Evolutionary conservation across 2,329 filamentous ascomycete genomes (phyloP).

Genomic region (Parastagonospora nodorum): DNA sequence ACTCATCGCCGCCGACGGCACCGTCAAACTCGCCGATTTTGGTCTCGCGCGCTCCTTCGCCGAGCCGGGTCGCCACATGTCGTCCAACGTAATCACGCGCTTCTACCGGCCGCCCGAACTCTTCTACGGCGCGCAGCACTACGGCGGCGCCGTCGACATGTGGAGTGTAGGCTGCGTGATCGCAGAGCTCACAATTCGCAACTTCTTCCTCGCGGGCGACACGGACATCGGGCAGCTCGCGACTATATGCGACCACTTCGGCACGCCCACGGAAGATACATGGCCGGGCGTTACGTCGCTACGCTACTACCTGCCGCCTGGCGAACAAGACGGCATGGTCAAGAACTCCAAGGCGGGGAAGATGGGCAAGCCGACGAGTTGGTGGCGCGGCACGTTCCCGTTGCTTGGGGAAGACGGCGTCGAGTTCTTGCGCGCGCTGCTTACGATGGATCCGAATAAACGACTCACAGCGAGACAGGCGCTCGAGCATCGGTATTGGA

Average conservation of each 20-base stretch:
- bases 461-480: conserved; percentile 78
- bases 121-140: conserved; percentile 86
- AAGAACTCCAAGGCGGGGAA: conserved; percentile 42
- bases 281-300: conserved; percentile 91
- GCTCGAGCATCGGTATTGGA: conserved; percentile 86
- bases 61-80: conserved; percentile 89
- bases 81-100: conserved; percentile 89
- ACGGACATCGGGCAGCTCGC: conserved; percentile 85
- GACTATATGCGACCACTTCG: conserved; percentile 82
- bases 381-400: conserved; percentile 78
- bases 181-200: conserved; percentile 83
- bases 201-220: conserved; percentile 81
- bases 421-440: conserved; percentile 83
- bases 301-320: conserved; percentile 76
- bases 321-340: conserved; percentile 42
- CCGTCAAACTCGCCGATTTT: conserved; percentile 96
- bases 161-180: conserved; percentile 95
- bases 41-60: conserved; percentile 89
- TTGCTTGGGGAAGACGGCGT: conserved; percentile 82
- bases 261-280: conserved; percentile 89
- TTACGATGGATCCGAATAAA: conserved; percentile 84
- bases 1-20: conserved; percentile 88
- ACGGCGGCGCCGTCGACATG: conserved; percentile 87
- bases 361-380: conserved; percentile 70
- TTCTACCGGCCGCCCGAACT: conserved; percentile 97